Base-by-base conservation (phyloP, 371 early-diverging fungal genomes). In the Rhizopus stolonifer region DNA sequence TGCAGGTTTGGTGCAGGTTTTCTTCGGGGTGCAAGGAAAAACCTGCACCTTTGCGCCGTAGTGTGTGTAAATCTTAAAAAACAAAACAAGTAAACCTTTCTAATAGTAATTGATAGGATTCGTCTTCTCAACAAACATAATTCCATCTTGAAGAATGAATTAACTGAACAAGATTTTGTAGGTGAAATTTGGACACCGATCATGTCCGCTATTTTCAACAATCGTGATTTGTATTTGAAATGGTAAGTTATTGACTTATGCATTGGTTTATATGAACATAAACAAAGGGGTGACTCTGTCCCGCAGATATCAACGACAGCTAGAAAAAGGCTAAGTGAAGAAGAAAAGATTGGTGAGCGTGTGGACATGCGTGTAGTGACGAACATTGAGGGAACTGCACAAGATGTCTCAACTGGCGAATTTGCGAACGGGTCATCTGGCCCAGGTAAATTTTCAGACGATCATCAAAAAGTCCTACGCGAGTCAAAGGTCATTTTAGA, bases 171-270 rank as follows among this genome's bases (percentile, higher is more conserved):
- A 53, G 34, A 53, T 34, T 53, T 24, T 46, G 46, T 53, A 22
- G 38, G 29, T 8, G 33, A 53, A 46, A 46, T 53, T 22, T 53
- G 54, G 46, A 46, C 46, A 46, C 54, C 54, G 5, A 46, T 53
- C 7, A 25, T 53, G 4, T 14, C 54, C 11, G n/a, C 52, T 13
- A 44, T 52, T 32, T 52, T 52, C 33, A 31, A 43, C 42, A 2
- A 44, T 15, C 2, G 13, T 19, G 24, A 38, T 49, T 23, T 38
- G 17, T 25, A 21, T 38, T 38, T 49, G 10, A 49, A 49, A 39
- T 38, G 49, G 49, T 49, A 38, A 38, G 42, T 25, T 50, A 50
- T 50, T 18, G 15, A 50, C 39, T 38, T 50, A 23, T 50, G 21
- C 21, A 39, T 50, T 40, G 11, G 26, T 15, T 26, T 50, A 40